Percentiles rank a stretch among this genome's conserved stretches.
phyloP scores from a whole-genome alignment of 306 rosid species.

The Corylus avellana region DNA sequence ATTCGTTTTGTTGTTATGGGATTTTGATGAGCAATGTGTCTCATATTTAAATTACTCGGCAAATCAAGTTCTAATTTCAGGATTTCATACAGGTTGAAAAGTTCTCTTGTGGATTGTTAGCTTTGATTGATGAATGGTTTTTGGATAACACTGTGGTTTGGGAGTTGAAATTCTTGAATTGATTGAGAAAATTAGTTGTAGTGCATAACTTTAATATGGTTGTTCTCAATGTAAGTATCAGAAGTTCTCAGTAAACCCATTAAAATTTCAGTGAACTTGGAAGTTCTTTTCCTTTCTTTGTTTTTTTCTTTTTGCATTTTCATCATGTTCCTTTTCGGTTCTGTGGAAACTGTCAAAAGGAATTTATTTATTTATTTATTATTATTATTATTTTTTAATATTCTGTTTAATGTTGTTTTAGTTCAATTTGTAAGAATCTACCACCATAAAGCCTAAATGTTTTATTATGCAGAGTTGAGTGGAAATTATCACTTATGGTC shows the following conservation, averaged over 20 bases:
- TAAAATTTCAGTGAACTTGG: background rate
- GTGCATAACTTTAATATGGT: background rate
- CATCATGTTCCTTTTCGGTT: background rate
- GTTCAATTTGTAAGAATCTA: background rate
- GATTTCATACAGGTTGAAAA: background rate
- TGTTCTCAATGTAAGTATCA: background rate
- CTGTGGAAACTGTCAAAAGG: background rate
- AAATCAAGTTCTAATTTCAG: background rate
- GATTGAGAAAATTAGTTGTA: background rate
- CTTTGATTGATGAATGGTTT: background rate
- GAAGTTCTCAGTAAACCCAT: background rate
- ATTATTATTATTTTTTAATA: background rate
- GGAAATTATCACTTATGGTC: background rate
- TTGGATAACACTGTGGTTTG: background rate
- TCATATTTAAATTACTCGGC: background rate
- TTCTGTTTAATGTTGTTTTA: background rate
- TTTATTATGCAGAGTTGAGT: background rate
- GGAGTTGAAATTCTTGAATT: background rate
- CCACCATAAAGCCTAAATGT: background rate
- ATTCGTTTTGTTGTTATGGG: background rate
- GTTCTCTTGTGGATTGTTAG: background rate
- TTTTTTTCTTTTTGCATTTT: background rate
- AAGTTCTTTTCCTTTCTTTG: background rate
- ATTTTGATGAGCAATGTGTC: conserved; percentile 13
- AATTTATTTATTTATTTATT: background rate